Conservation (phyloP, 148 eudicot genomes). For the Polygonum maritimum region DNA sequence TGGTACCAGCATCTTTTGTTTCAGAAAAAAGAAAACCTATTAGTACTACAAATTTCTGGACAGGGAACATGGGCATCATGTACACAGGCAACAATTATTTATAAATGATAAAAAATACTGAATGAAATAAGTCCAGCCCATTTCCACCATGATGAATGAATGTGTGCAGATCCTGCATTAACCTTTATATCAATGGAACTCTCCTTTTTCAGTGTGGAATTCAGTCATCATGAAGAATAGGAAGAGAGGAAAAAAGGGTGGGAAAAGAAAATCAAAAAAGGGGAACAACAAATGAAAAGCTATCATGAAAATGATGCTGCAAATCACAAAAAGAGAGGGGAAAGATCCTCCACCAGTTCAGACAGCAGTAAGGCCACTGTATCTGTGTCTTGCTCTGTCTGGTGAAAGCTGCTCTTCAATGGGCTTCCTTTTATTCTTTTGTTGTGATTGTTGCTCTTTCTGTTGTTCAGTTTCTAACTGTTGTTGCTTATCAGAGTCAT, state of each 20-base stretch:
- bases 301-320: background rate
- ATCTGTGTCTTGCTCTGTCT: constrained; percentile 72
- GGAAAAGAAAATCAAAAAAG: background rate
- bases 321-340: background rate
- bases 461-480: background rate
- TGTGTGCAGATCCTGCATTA: background rate
- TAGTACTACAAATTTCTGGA: background rate
- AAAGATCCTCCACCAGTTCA: constrained; percentile 13
- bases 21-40: background rate
- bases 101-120: no score
- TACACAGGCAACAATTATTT: no score
- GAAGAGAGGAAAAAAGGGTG: constrained; percentile 1
- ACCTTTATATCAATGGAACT: background rate
- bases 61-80: background rate
- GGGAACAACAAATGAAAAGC: background rate
- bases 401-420: constrained; percentile 60
- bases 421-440: constrained; percentile 44
- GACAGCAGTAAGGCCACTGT: constrained; percentile 51
- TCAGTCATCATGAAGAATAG: background rate
- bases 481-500: background rate
- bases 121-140: background rate
- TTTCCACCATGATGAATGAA: background rate
- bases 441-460: constrained; percentile 6
- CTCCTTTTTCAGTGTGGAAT: background rate
- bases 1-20: background rate